Conservation (phyloP, 768 basidiomycete species). For the Boletus sensibilis region DNA sequence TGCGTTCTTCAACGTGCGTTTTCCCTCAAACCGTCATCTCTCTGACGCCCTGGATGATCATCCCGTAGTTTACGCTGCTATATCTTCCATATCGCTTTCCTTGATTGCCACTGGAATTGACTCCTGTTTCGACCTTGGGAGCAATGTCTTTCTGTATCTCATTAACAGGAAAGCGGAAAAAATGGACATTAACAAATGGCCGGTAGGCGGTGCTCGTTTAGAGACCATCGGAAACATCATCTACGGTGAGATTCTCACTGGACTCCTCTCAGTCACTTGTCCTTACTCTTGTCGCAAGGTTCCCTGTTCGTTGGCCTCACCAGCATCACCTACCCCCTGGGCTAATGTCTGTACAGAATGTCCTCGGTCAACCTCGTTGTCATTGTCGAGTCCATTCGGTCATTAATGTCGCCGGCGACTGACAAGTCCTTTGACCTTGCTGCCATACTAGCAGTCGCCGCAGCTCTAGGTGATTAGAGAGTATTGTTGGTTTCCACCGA, state of each 20-base stretch:
- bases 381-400: slow-evolving; percentile 80
- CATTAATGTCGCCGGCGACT: slow-evolving; percentile 61
- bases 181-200: slow-evolving; percentile 86
- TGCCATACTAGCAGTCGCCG: slow-evolving; percentile 77
- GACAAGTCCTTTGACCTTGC: slow-evolving; percentile 69
- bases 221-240: slow-evolving; percentile 89
- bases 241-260: slow-evolving; percentile 52
- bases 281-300: slow-evolving; percentile 36
- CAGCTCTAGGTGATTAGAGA: slow-evolving; percentile 59
- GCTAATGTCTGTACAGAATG: slow-evolving; percentile 56
- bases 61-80: slow-evolving; percentile 81
- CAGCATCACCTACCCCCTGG: neutral
- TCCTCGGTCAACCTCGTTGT: slow-evolving; percentile 87
- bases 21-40: neutral
- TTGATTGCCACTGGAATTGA: slow-evolving; percentile 90
- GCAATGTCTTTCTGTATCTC: slow-evolving; percentile 78
- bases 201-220: slow-evolving; percentile 85
- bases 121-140: slow-evolving; percentile 80
- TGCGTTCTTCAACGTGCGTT: slow-evolving; percentile 65
- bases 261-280: neutral
- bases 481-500: neutral
- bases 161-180: slow-evolving; percentile 69
- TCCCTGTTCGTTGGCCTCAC: slow-evolving; percentile 37
- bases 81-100: slow-evolving; percentile 79
- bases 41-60: neutral